phyloP scores from a whole-genome alignment of 257 asterid species.

The Nicotiana benthamiana region DNA sequence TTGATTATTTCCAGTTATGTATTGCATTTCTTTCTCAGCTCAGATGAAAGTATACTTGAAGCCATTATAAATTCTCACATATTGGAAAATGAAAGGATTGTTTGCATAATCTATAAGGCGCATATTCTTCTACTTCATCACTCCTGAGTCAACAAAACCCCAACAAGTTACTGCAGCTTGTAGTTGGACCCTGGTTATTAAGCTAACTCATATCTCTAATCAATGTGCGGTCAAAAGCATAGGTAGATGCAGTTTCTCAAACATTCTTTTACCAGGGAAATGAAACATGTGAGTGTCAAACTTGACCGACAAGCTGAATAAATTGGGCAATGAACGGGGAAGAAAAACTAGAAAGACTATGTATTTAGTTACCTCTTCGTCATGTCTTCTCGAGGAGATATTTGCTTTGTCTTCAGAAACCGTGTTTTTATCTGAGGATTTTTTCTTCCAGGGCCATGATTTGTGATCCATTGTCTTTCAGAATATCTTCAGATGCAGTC shows the following conservation, averaged over 20 bases:
- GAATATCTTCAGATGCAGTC: conserved; percentile 12
- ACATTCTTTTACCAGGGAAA: not conserved
- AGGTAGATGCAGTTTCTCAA: not conserved
- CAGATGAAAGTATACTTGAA: not conserved
- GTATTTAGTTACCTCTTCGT: conserved; percentile 43
- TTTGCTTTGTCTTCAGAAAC: conserved; percentile 42
- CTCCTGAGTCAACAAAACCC: not conserved
- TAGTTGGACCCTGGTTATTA: not conserved
- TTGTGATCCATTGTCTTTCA: conserved; percentile 55
- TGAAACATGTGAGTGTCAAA: not conserved
- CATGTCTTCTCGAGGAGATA: conserved; percentile 33
- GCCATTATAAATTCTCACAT: not conserved
- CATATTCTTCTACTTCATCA: not conserved
- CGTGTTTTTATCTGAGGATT: conserved; percentile 54
- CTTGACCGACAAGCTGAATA: conserved; percentile 3
- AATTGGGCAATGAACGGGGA: not conserved
- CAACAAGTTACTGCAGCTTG: not conserved
- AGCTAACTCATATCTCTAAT: not conserved
- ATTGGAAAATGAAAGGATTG: not conserved
- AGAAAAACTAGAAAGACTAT: conserved; percentile 8
- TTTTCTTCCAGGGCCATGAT: conserved; percentile 85
- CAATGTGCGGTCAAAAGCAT: not conserved
- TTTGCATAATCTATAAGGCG: not conserved
- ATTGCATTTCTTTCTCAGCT: not conserved
- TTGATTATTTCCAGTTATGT: not conserved